These are phyloP conservation scores for Geotrichum bryndzae DNA, from an alignment of 1,139 yeast species.

Conservation along the genomic window DNA sequence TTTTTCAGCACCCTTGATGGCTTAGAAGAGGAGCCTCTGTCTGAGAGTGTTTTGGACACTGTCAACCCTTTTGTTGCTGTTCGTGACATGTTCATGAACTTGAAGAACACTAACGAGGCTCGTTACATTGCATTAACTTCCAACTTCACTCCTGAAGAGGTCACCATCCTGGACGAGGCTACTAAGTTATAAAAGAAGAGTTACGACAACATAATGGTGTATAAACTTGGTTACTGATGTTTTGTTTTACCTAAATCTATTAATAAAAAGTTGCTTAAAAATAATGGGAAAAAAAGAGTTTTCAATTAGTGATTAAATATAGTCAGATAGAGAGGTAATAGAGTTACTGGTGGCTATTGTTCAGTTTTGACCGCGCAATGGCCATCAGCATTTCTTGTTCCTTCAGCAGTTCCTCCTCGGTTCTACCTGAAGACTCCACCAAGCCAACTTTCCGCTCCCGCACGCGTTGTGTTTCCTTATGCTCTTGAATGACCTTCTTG, in stretches of 20 bases:
- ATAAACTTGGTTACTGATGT: neutral
- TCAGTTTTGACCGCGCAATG: conserved; percentile 61
- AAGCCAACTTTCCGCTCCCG: conserved; percentile 89
- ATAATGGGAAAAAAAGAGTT: neutral
- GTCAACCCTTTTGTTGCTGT: conserved; percentile 57
- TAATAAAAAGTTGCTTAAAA: neutral
- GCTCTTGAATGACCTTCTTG: conserved; percentile 75
- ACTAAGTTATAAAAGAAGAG: conserved; percentile 2
- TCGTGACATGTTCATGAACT: conserved; percentile 39
- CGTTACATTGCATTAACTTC: conserved; percentile 31
- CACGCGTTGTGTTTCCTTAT: conserved; percentile 71
- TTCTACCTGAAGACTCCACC: conserved; percentile 83
- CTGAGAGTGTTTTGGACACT: conserved; percentile 69
- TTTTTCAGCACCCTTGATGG: conserved; percentile 39
- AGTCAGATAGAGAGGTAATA: neutral
- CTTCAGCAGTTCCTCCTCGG: conserved; percentile 83
- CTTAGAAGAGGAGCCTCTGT: conserved; percentile 72
- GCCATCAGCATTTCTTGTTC: conserved; percentile 93
- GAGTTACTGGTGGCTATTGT: conserved; percentile 22
- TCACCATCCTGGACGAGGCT: conserved; percentile 27
- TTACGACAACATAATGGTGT: neutral
- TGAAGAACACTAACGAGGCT: conserved; percentile 31
- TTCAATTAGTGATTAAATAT: neutral
- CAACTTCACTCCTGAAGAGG: conserved; percentile 33
- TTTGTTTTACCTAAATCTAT: neutral